Conservation (phyloP, 2,329 filamentous ascomycete species). For the Aspergillus ochraceoroseus region DNA sequence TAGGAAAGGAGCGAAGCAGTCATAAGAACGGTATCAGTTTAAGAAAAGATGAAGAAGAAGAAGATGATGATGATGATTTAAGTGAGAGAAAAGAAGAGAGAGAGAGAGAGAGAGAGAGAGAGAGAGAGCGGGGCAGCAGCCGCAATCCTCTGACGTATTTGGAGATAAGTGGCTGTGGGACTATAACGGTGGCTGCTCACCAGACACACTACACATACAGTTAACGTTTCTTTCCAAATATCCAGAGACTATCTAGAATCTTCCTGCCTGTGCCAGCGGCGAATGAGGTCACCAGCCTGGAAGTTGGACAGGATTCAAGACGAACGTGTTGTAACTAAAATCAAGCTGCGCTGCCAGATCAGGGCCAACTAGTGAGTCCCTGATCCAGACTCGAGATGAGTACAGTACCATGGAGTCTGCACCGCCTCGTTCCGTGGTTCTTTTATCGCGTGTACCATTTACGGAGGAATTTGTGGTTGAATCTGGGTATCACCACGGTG, state of each 20-base stretch:
- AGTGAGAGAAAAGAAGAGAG: conserved; percentile 6
- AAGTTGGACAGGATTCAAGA: neutral
- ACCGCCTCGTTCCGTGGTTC: conserved; percentile 15
- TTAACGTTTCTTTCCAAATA: neutral
- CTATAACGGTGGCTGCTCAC: conserved; percentile 5
- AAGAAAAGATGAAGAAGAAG: conserved; percentile 2
- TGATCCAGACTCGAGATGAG: too few relatives aligned
- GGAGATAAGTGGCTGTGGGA: too few relatives aligned
- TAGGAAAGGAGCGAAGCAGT: neutral
- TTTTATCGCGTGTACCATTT: too few relatives aligned
- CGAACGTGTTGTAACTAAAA: conserved; percentile 1
- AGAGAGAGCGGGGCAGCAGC: conserved; percentile 15
- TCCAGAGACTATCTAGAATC: too few relatives aligned
- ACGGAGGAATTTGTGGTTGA: too few relatives aligned
- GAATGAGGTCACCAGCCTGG: too few relatives aligned
- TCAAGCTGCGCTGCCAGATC: conserved; percentile 8
- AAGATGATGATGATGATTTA: conserved; percentile 7
- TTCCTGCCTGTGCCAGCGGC: too few relatives aligned
- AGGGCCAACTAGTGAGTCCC: conserved; percentile 10
- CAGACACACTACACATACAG: neutral
- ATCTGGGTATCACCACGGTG: too few relatives aligned
- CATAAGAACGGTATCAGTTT: neutral
- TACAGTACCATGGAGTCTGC: too few relatives aligned
- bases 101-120: conserved; percentile 15
- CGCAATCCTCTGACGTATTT: conserved; percentile 12